Conservation (phyloP, 176 grass and related monocot species). For the Poa pratensis region DNA sequence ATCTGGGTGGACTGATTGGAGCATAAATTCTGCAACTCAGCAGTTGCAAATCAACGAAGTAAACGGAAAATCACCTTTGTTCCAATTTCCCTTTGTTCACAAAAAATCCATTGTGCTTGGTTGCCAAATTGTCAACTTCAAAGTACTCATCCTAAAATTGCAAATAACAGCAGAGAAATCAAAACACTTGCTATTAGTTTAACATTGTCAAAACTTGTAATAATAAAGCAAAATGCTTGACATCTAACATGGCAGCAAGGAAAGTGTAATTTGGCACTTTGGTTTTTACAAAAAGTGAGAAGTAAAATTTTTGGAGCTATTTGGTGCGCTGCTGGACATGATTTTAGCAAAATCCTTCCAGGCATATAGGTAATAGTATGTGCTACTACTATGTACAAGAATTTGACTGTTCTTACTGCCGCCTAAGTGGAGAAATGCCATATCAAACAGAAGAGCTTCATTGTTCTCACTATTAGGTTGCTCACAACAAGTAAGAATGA, state of each 20-base stretch:
- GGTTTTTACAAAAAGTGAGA: constrained; percentile 1
- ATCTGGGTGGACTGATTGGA: not conserved
- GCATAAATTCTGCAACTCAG: constrained; percentile 1
- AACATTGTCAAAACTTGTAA: constrained; percentile 28
- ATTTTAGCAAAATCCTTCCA: constrained; percentile 15
- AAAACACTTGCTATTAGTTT: constrained; percentile 26
- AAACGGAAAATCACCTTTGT: constrained; percentile 60
- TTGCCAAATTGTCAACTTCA: constrained; percentile 81
- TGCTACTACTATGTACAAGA: not conserved
- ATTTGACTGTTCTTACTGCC: constrained; percentile 21
- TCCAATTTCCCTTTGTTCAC: constrained; percentile 86
- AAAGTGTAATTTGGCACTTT: constrained; percentile 14
- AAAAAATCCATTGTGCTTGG: constrained; percentile 87
- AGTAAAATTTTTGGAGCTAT: not conserved
- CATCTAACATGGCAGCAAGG: constrained; percentile 16
- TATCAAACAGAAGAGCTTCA: not conserved
- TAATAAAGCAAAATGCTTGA: constrained; percentile 21
- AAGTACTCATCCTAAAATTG: constrained; percentile 80
- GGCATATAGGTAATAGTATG: constrained; percentile 24
- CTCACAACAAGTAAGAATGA: constrained; percentile 1
- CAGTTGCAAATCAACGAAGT: constrained; percentile 36
- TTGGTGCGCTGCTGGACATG: not conserved
- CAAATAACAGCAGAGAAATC: constrained; percentile 48
- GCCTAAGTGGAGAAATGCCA: constrained; percentile 14
- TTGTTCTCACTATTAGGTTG: not conserved